Evolutionary conservation across 2,329 filamentous ascomycete species (phyloP).

Genomic region (Paracamarosporium sp.): DNA sequence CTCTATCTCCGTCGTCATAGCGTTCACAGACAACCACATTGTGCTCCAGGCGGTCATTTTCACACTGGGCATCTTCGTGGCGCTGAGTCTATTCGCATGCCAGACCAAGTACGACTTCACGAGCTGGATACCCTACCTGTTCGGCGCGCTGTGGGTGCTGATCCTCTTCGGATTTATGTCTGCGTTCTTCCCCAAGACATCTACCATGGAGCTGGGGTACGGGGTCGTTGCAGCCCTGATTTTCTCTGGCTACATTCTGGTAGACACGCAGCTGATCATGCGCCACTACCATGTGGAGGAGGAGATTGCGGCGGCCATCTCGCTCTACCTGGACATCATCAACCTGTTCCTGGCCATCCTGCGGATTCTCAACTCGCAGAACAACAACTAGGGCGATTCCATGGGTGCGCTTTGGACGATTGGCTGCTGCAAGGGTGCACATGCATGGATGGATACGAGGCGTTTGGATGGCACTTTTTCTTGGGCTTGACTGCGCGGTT

Average conservation of each 20-base stretch:
- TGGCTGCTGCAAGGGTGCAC: neutral
- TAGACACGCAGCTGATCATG: constrained; percentile 96
- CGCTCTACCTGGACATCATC: constrained; percentile 93
- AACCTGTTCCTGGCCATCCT: constrained; percentile 97
- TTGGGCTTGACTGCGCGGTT: neutral
- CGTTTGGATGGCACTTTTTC: neutral
- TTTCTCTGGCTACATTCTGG: constrained; percentile 93
- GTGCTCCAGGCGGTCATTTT: constrained; percentile 91
- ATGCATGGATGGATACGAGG: neutral
- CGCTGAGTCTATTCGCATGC: constrained; percentile 82
- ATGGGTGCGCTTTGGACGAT: neutral
- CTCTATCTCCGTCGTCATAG: constrained; percentile 88
- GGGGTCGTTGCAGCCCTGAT: constrained; percentile 82
- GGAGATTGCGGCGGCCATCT: constrained; percentile 95
- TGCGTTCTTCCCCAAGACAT: constrained; percentile 84
- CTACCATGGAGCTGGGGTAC: constrained; percentile 84
- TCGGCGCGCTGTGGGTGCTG: constrained; percentile 86
- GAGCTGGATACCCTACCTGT: constrained; percentile 93
- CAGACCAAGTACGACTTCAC: constrained; percentile 99
- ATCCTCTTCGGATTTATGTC: constrained; percentile 93
- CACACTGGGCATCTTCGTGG: constrained; percentile 72
- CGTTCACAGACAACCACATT: constrained; percentile 82
- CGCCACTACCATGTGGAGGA: constrained; percentile 97
- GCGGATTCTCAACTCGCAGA: constrained; percentile 94
- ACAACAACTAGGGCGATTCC: constrained; percentile 73